These are phyloP conservation scores for Aegle marmelos DNA, from an alignment of 345 rosid genomes.

Conservation along the genomic window DNA sequence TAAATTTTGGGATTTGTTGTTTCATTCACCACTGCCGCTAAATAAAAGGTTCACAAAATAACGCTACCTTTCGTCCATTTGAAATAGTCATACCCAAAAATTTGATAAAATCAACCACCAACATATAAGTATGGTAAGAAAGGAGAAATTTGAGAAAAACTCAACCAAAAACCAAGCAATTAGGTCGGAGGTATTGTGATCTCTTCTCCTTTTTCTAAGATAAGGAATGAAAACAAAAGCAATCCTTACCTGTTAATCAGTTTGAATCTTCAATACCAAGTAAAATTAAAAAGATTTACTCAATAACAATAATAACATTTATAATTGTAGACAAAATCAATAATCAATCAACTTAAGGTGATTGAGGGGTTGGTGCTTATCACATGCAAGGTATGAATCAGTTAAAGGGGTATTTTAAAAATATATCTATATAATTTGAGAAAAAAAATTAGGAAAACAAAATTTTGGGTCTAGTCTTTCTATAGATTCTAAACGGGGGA, in stretches of 20 bases:
- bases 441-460: background rate
- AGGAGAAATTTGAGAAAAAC: background rate
- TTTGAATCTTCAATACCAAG: conserved; percentile 26
- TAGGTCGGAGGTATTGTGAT: conserved; percentile 33
- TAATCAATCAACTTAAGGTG: background rate
- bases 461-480: background rate
- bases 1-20: background rate
- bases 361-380: background rate
- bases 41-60: conserved; percentile 9
- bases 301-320: background rate
- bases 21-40: background rate
- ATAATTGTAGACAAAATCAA: background rate
- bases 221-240: conserved; percentile 14
- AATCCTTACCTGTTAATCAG: conserved; percentile 12
- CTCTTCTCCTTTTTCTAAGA: conserved; percentile 35
- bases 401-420: background rate
- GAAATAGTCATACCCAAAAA: conserved; percentile 27
- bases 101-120: conserved; percentile 13
- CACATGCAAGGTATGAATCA: background rate
- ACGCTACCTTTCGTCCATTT: conserved; percentile 10
- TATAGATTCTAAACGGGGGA: background rate
- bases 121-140: background rate
- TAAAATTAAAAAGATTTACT: background rate
- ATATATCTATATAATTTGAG: background rate
- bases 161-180: conserved; percentile 31